phyloP scores from a whole-genome alignment of 192 early-diverging fungal species.

The Coemansia sp. region DNA sequence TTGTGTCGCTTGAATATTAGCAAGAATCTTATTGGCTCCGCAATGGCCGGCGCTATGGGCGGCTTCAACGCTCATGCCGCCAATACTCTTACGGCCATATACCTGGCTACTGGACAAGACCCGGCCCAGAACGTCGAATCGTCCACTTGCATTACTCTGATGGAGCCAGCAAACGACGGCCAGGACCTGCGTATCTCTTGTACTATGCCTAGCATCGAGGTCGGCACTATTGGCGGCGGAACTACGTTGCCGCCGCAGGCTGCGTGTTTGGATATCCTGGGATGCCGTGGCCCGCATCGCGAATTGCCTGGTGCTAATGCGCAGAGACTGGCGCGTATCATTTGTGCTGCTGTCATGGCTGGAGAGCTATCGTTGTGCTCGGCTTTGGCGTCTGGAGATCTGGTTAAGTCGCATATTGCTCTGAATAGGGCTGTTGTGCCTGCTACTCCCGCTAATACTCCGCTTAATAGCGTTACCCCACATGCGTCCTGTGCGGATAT shows the following conservation, averaged over 20 bases:
- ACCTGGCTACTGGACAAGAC: conserved; percentile 92
- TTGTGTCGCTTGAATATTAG: conserved; percentile 83
- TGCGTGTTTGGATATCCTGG: conserved; percentile 87
- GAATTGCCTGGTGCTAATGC: conserved; percentile 84
- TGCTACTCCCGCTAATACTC: conserved; percentile 35
- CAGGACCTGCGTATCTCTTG: conserved; percentile 85
- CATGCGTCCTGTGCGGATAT: conserved; percentile 30
- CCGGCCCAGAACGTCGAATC: conserved; percentile 96
- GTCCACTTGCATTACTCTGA: conserved; percentile 91
- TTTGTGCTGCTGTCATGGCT: conserved; percentile 89
- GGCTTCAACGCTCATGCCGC: conserved; percentile 96
- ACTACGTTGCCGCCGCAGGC: conserved; percentile 83
- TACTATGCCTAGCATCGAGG: conserved; percentile 94
- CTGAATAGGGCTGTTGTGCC: conserved; percentile 73
- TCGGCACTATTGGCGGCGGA: conserved; percentile 93
- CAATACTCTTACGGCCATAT: conserved; percentile 90
- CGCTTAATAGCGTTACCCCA: conserved; percentile 16
- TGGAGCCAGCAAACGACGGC: conserved; percentile 83
- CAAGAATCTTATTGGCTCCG: conserved; percentile 93
- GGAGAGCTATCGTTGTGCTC: conserved; percentile 87
- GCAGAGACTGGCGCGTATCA: conserved; percentile 82
- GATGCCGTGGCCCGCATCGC: conserved; percentile 80
- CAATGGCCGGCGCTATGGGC: conserved; percentile 91
- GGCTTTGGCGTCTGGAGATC: conserved; percentile 86
- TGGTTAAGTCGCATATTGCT: conserved; percentile 88